Evolutionary conservation across 257 asterid species (phyloP).

Genomic region (Haberlea rhodopensis): DNA sequence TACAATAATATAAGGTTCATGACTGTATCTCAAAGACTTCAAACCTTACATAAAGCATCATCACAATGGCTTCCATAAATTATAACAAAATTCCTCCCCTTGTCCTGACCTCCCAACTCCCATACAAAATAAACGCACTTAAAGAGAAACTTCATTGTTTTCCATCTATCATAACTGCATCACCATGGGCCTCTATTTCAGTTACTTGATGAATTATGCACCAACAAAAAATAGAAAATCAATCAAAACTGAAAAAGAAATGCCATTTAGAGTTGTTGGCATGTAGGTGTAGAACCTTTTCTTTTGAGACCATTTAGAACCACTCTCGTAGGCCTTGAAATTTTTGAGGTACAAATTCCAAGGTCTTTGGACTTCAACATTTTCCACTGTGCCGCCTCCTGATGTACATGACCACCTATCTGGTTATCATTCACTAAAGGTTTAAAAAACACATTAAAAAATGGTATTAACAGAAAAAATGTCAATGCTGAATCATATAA

Average conservation of each 20-base stretch:
- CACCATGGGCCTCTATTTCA: not conserved
- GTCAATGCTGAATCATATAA: not conserved
- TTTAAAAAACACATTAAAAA: not conserved
- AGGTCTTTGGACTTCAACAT: constrained; percentile 66
- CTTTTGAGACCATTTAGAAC: constrained; percentile 75
- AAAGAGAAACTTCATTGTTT: not conserved
- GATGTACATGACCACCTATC: constrained; percentile 21
- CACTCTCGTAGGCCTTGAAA: constrained; percentile 57
- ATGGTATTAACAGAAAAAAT: not conserved
- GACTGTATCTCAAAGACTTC: not conserved
- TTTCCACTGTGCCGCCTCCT: constrained; percentile 52
- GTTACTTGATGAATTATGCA: not conserved
- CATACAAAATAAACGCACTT: not conserved
- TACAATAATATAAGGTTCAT: not conserved
- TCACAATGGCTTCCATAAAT: not conserved
- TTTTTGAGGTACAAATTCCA: constrained; percentile 69
- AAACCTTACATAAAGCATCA: not conserved
- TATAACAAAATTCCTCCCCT: not conserved
- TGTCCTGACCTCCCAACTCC: not conserved
- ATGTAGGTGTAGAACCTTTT: constrained; percentile 42
- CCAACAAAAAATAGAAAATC: not conserved
- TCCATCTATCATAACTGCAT: constrained; percentile 1
- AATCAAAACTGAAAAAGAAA: not conserved
- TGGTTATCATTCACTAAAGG: constrained; percentile 33
- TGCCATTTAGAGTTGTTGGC: too few relatives aligned